Evolutionary conservation across 306 rosid species (phyloP).

Genomic region (Coriaria nepalensis): DNA sequence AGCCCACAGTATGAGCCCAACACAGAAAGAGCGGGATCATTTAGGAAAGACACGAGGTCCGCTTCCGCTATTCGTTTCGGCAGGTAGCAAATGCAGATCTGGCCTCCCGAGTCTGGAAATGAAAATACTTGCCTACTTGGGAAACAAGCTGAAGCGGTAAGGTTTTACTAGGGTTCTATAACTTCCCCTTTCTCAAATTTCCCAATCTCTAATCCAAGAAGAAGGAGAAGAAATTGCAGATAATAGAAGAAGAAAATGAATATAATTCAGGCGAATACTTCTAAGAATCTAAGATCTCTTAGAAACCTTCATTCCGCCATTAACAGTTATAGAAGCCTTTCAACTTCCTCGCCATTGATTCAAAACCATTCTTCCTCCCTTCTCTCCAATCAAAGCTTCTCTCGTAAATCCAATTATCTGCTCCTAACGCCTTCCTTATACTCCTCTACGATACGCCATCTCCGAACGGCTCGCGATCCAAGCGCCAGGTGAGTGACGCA

Average conservation of each 20-base stretch:
- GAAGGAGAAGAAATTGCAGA: neutral
- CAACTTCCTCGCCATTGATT: slow-evolving; percentile 29
- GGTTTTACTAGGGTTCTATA: slow-evolving; percentile 16
- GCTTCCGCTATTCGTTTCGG: too few relatives aligned
- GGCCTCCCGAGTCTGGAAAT: too few relatives aligned
- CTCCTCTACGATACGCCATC: slow-evolving; percentile 29
- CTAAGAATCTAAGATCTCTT: slow-evolving; percentile 28
- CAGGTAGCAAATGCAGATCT: too few relatives aligned
- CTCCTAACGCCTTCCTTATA: slow-evolving; percentile 9
- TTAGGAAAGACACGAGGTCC: too few relatives aligned
- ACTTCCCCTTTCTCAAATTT: neutral
- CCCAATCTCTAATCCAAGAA: neutral
- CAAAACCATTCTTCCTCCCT: slow-evolving; percentile 13
- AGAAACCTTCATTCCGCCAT: slow-evolving; percentile 16
- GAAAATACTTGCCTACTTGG: too few relatives aligned
- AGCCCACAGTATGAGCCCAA: too few relatives aligned
- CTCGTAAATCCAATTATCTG: slow-evolving; percentile 4
- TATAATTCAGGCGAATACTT: slow-evolving; percentile 24
- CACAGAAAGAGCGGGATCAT: too few relatives aligned
- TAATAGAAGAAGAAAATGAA: slow-evolving; percentile 17
- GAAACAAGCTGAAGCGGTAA: neutral
- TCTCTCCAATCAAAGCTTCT: neutral
- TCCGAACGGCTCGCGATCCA: slow-evolving; percentile 51
- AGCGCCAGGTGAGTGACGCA: slow-evolving; percentile 25
- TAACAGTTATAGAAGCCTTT: slow-evolving; percentile 12